Evolutionary conservation across 140 eudicot species (phyloP).

Genomic region (Stevia rebaudiana): DNA sequence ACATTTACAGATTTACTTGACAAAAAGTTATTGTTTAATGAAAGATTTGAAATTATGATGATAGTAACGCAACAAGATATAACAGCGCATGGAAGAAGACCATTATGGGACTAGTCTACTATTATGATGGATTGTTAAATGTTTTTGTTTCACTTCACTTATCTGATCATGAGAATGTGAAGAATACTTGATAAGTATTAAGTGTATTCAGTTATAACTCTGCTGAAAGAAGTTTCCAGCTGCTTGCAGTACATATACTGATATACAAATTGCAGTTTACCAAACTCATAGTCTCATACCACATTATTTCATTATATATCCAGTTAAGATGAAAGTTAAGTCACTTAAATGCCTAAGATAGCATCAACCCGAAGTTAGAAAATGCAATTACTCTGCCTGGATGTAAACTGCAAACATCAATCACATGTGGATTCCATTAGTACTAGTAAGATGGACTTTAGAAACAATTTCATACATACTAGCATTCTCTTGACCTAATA

Average conservation of each 20-base stretch:
- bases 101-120: not conserved
- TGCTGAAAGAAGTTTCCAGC: not conserved
- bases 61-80: not conserved
- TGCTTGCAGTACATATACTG: not conserved
- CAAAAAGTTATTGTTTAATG: not conserved
- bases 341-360: not conserved
- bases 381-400: too few relatives aligned
- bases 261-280: not conserved
- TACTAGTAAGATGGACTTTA: not conserved
- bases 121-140: not conserved
- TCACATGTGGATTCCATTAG: not conserved
- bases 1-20: not conserved
- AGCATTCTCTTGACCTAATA: not conserved
- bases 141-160: not conserved
- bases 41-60: not conserved
- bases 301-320: too few relatives aligned
- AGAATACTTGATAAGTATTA: too few relatives aligned
- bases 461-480: not conserved
- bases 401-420: not conserved
- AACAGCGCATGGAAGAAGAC: not conserved
- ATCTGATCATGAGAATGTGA: not conserved
- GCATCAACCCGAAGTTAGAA: not conserved
- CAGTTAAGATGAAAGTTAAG: not conserved
- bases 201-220: too few relatives aligned
- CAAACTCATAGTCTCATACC: not conserved